These are phyloP conservation scores for Pythium brachiatum DNA, from an alignment of 352 stramenopile species.

Conservation along the genomic window DNA sequence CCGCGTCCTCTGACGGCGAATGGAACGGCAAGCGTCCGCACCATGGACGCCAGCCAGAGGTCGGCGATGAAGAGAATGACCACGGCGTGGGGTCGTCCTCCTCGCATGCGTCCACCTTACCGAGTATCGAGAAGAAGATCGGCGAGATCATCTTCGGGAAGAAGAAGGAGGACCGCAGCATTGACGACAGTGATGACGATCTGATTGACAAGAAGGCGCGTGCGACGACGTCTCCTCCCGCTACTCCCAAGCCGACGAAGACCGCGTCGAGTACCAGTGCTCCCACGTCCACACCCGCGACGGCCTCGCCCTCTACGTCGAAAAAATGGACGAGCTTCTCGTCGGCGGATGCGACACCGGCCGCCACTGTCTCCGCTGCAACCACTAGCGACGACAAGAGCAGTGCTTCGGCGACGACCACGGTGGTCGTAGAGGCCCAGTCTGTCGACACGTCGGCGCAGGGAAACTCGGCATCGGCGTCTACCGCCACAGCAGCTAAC, in stretches of 20 bases:
- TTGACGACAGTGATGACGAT: not conserved
- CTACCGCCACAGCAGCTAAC: not conserved
- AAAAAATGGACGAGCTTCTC: constrained; percentile 1
- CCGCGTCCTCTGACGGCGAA: not conserved
- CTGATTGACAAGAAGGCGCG: not conserved
- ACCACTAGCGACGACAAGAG: constrained; percentile 6
- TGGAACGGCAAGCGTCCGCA: not conserved
- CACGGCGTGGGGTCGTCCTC: not conserved
- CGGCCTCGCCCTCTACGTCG: not conserved
- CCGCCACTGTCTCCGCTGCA: not conserved
- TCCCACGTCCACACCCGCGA: not conserved
- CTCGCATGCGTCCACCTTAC: not conserved
- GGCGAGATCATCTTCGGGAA: constrained; percentile 3
- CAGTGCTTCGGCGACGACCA: not conserved
- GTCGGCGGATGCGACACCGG: not conserved
- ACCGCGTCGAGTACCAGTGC: not conserved
- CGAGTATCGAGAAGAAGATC: not conserved
- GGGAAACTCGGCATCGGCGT: not conserved
- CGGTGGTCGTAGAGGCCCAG: not conserved
- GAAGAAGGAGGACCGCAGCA: not conserved
- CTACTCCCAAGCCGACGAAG: not conserved
- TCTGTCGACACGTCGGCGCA: not conserved
- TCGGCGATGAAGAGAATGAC: not conserved
- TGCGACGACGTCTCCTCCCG: not conserved
- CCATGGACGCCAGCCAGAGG: not conserved